These are phyloP conservation scores for Starmerella stigmatis DNA, from an alignment of 805 yeast species.

Conservation along the genomic window DNA sequence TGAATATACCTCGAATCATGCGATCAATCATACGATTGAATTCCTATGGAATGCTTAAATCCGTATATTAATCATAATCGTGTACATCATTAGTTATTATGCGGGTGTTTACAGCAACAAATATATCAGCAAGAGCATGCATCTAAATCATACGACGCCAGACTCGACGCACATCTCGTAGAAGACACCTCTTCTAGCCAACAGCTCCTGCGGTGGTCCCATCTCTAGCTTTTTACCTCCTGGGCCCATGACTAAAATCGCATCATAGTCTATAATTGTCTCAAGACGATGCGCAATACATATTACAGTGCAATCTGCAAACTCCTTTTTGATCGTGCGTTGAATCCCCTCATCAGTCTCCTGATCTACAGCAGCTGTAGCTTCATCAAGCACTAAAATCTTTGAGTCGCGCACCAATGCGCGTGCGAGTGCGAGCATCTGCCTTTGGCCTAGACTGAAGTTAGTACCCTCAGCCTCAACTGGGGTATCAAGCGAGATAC, in stretches of 20 bases:
- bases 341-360: slow-evolving; percentile 60
- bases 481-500: slow-evolving; percentile 46
- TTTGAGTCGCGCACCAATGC: slow-evolving; percentile 54
- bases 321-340: slow-evolving; percentile 45
- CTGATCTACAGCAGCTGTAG: slow-evolving; percentile 65
- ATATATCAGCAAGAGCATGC: too few relatives aligned
- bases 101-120: too few relatives aligned
- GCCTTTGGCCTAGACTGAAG: slow-evolving; percentile 20
- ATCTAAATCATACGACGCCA: too few relatives aligned
- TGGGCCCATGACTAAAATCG: slow-evolving; percentile 45
- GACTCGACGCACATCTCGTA: not conserved
- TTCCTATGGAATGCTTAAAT: too few relatives aligned
- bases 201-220: slow-evolving; percentile 39
- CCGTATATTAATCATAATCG: too few relatives aligned
- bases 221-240: slow-evolving; percentile 47
- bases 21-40: too few relatives aligned
- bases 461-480: slow-evolving; percentile 21
- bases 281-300: slow-evolving; percentile 63
- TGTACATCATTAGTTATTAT: too few relatives aligned
- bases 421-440: slow-evolving; percentile 40
- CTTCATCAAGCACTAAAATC: slow-evolving; percentile 60
- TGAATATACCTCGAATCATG: too few relatives aligned
- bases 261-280: slow-evolving; percentile 50
- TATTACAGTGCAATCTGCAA: slow-evolving; percentile 50
- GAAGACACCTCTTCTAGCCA: not conserved